phyloP scores from a whole-genome alignment of 2,329 filamentous ascomycete genomes.

The Fusarium sp. region DNA sequence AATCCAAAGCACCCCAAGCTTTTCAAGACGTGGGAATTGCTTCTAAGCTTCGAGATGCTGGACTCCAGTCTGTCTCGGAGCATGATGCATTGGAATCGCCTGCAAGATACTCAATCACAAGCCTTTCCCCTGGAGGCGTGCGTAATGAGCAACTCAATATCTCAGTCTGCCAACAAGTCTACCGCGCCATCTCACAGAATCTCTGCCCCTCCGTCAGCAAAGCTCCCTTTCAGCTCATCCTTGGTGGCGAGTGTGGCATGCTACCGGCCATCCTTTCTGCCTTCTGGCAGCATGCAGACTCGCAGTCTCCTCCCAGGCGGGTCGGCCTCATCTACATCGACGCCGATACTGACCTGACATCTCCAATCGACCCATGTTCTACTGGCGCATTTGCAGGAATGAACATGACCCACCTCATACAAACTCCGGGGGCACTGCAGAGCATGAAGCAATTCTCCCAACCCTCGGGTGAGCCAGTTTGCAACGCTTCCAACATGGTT shows the following conservation, averaged over 20 bases:
- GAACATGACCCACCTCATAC: conserved; percentile 37
- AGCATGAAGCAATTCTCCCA: conserved; percentile 34
- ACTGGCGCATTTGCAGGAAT: conserved; percentile 38
- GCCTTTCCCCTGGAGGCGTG: conserved; percentile 12
- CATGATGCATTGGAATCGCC: conserved; percentile 19
- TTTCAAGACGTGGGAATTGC: conserved; percentile 27
- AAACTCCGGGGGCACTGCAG: conserved; percentile 12
- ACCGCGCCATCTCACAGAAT: not conserved
- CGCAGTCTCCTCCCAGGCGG: not conserved
- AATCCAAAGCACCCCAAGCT: conserved; percentile 38
- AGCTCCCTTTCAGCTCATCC: conserved; percentile 25
- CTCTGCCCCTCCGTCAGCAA: not conserved
- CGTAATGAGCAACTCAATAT: conserved; percentile 34
- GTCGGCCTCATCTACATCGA: conserved; percentile 41
- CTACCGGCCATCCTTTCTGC: conserved; percentile 27
- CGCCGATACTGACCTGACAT: conserved; percentile 36
- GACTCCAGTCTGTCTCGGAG: conserved; percentile 3
- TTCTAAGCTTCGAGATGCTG: conserved; percentile 2
- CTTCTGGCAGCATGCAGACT: conserved; percentile 19
- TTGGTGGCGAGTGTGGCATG: conserved; percentile 39
- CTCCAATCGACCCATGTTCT: conserved; percentile 28
- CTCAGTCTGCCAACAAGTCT: conserved; percentile 23
- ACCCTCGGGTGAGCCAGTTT: conserved; percentile 29
- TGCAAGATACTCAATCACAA: conserved; percentile 10
- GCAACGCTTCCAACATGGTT: conserved; percentile 31